Conservation (phyloP, 2,329 filamentous ascomycete species). For the Aspergillus tamarii region DNA sequence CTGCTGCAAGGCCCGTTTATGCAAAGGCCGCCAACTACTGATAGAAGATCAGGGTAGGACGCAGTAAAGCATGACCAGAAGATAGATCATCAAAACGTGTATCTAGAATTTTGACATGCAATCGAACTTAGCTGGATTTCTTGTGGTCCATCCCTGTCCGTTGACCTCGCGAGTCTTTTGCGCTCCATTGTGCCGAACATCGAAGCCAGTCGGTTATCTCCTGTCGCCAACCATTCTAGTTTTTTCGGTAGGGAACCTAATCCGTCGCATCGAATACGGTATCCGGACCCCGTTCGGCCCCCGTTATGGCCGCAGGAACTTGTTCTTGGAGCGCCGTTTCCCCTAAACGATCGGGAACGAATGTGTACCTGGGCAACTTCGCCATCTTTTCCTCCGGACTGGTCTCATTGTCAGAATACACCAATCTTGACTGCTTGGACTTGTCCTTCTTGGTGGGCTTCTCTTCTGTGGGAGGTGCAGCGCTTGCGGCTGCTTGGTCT, state of each 20-base stretch:
- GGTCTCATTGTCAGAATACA: slow-evolving; percentile 78
- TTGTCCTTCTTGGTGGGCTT: slow-evolving; percentile 71
- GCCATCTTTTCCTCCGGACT: slow-evolving; percentile 93
- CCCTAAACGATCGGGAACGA: slow-evolving; percentile 52
- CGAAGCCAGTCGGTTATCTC: background rate
- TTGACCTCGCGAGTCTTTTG: slow-evolving; percentile 10
- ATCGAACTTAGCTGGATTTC: slow-evolving; percentile 44
- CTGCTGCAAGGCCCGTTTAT: slow-evolving; percentile 12
- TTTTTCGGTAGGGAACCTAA: slow-evolving; percentile 20
- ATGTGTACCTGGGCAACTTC: slow-evolving; percentile 73
- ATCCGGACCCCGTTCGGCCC: slow-evolving; percentile 38
- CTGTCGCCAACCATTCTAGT: slow-evolving; percentile 9
- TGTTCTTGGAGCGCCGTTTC: slow-evolving; percentile 41
- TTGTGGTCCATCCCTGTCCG: slow-evolving; percentile 23
- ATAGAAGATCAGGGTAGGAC: slow-evolving; percentile 37
- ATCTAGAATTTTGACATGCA: slow-evolving; percentile 35
- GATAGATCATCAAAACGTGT: slow-evolving; percentile 28
- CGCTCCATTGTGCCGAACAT: slow-evolving; percentile 2
- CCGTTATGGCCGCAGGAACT: slow-evolving; percentile 38
- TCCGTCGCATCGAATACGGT: slow-evolving; percentile 38
- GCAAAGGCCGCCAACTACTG: slow-evolving; percentile 35
- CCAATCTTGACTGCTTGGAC: slow-evolving; percentile 67
- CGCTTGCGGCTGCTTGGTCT: slow-evolving; percentile 39
- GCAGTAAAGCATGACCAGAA: slow-evolving; percentile 23
- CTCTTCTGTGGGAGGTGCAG: slow-evolving; percentile 51